Evolutionary conservation across 306 rosid species (phyloP), one percentile per base, ranked within the genome.

Genomic region (Fagus crenata): DNA sequence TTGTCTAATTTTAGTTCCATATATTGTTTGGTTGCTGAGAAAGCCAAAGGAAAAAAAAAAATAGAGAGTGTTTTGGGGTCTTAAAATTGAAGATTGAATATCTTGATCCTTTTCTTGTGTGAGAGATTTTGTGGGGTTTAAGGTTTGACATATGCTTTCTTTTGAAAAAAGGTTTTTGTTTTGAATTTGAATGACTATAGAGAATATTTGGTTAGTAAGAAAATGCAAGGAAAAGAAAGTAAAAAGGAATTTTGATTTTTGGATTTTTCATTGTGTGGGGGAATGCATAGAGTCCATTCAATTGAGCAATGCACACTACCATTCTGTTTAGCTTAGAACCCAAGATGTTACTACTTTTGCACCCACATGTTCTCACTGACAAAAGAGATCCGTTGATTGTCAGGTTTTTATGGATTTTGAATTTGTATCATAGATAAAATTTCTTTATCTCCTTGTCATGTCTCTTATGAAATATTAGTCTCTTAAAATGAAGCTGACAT

Each of bases 401-500:
- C 39, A 13, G 13, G 18, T 39, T 37, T 33, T 65, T 37, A 6
- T 39, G 22, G 69, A 33, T 72, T 77, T 36, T 36, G 2, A 5
- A 54, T 15, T 68, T 81, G 67, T 61, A 33, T 39, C 6, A 2
- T 65, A 67, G 69, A 55, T 71, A 37, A 74, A 18, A 18, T 56
- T 28, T 37, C 72, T 64, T 60, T 28, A 1, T 75, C 53, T 40
- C 61, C 42, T 49, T 69, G 67, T 11, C 33, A 36, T 49, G 49
- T 54, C 80, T 65, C 61, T 59, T 58, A 43, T 46, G 67, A 65
- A 51, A 43, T 79, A 51, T 71, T 63, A 11, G 40, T 73, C 51
- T 77, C 63, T 51, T 28, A 54, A 15, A 46, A 12, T 72, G 77
- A 72, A 82, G 58, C 40, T 81, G 53, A 69, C 15, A 43, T 76